These are phyloP conservation scores for Strobilomyces echinocephalus DNA, from an alignment of 768 basidiomycete species.

Conservation along the genomic window DNA sequence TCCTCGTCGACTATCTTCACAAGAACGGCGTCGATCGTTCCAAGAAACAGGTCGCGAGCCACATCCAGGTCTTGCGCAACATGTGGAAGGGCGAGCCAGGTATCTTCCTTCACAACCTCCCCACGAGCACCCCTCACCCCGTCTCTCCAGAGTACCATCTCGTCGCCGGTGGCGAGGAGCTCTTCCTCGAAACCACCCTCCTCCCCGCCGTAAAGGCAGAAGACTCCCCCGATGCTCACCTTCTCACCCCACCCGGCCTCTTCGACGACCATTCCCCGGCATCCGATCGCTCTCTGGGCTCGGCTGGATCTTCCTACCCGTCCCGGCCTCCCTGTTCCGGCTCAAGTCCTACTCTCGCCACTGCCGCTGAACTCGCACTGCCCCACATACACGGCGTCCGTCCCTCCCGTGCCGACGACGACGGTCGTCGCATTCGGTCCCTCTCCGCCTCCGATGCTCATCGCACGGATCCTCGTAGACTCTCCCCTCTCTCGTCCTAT, in stretches of 20 bases:
- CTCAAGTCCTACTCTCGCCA: conserved; percentile 19
- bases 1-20: conserved; percentile 75
- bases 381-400: conserved; percentile 20
- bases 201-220: conserved; percentile 54
- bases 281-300: conserved; percentile 30
- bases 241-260: conserved; percentile 37
- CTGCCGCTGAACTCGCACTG: conserved; percentile 24
- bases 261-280: conserved; percentile 30
- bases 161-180: conserved; percentile 76
- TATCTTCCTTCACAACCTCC: conserved; percentile 24
- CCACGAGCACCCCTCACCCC: conserved; percentile 3
- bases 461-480: conserved; percentile 30
- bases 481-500: conserved; percentile 29
- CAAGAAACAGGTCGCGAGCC: conserved; percentile 88
- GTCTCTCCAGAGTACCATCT: conserved; percentile 59
- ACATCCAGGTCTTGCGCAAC: conserved; percentile 78
- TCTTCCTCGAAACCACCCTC: conserved; percentile 47
- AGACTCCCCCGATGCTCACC: conserved; percentile 41
- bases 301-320: conserved; percentile 24
- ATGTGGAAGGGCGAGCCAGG: conserved; percentile 87
- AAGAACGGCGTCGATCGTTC: conserved; percentile 65
- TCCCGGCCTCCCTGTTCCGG: conserved; percentile 25
- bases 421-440: conserved; percentile 29
- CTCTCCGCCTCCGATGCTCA: conserved; percentile 26
- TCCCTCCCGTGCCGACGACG: conserved; percentile 24